Percentiles rank a stretch among this genome's conserved stretches.
These are phyloP conservation scores for Aspergillus transmontanensis DNA, from an alignment of 2,329 filamentous ascomycete genomes.

Conservation along the genomic window DNA sequence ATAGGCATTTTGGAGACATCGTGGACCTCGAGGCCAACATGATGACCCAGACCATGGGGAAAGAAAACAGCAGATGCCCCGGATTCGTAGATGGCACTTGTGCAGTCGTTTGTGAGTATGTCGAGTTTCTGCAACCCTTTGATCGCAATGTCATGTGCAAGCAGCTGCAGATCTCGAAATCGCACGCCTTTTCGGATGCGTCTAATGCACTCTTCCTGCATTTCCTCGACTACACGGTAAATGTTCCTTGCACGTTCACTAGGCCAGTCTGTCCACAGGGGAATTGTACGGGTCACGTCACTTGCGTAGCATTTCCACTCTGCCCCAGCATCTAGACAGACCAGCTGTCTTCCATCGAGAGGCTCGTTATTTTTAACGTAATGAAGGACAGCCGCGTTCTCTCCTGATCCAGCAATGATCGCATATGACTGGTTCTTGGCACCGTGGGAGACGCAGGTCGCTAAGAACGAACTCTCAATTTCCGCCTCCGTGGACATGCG, in stretches of 20 bases:
- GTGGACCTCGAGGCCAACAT: conserved; percentile 55
- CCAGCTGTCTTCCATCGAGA: conserved; percentile 70
- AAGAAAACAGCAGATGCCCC: conserved; percentile 45
- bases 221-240: conserved; percentile 80
- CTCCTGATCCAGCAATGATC: conserved; percentile 79
- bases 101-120: conserved; percentile 67
- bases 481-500: conserved; percentile 76
- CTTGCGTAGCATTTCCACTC: conserved; percentile 75
- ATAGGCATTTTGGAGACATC: conserved; percentile 43
- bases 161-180: conserved; percentile 81
- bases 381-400: conserved; percentile 81
- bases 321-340: conserved; percentile 82
- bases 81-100: conserved; percentile 49
- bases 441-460: conserved; percentile 72
- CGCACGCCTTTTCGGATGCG: conserved; percentile 71
- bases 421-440: conserved; percentile 85
- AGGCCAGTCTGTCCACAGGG: conserved; percentile 65
- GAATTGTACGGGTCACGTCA: conserved; percentile 82
- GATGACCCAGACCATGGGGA: conserved; percentile 58
- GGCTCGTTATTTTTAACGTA: conserved; percentile 79
- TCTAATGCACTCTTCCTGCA: conserved; percentile 79
- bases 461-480: conserved; percentile 78
- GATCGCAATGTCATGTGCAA: conserved; percentile 80
- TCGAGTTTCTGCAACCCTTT: conserved; percentile 75
- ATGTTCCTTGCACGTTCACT: conserved; percentile 70